These are phyloP conservation scores for Pugionium cornutum DNA, from an alignment of 345 rosid species.

Conservation along the genomic window DNA sequence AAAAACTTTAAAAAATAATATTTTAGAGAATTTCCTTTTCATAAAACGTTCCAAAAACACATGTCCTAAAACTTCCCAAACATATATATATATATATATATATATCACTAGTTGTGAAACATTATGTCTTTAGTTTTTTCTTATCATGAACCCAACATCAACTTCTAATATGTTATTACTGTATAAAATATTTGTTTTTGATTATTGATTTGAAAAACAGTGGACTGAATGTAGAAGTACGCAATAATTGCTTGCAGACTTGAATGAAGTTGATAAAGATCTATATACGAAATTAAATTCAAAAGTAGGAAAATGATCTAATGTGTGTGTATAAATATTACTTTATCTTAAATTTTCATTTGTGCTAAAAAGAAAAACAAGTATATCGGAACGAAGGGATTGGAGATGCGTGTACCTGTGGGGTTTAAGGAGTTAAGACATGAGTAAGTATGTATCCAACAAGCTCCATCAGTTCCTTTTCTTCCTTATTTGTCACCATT, in stretches of 20 bases:
- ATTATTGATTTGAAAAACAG: background rate
- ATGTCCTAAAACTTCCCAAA: conserved; percentile 1
- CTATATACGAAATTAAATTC: background rate
- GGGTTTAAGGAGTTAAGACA: conserved; percentile 42
- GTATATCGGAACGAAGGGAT: conserved; percentile 26
- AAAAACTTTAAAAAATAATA: no score
- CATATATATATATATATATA: background rate
- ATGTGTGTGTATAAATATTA: conserved; percentile 6
- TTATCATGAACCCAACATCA: background rate
- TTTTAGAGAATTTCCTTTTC: background rate
- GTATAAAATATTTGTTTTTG: background rate
- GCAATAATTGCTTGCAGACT: no score
- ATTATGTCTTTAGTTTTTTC: background rate
- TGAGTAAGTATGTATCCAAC: conserved; percentile 63
- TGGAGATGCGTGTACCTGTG: conserved; percentile 33
- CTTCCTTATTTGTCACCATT: conserved; percentile 58
- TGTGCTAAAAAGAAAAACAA: conserved; percentile 2
- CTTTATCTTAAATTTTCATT: no score
- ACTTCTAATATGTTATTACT: background rate
- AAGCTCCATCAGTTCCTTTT: conserved; percentile 52
- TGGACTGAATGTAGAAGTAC: background rate
- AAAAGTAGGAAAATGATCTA: conserved; percentile 22
- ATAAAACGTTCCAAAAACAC: conserved; percentile 5
- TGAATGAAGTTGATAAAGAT: background rate
- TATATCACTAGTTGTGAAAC: no score